phyloP scores from a whole-genome alignment of 228 moss, liverwort and hornwort species.

The Sphagnum magellanicum region DNA sequence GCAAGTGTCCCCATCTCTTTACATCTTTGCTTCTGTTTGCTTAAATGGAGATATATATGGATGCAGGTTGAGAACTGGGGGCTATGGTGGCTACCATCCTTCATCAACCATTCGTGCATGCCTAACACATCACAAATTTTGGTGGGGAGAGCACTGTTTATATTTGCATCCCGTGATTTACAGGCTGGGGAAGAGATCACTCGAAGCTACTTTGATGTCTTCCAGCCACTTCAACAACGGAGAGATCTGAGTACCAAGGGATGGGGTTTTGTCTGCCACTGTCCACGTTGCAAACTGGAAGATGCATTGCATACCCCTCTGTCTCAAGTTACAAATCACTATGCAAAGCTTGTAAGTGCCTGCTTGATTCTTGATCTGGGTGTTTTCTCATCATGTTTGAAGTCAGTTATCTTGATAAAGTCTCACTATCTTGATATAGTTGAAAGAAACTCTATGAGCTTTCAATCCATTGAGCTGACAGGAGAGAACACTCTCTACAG shows the following conservation, averaged over 20 bases:
- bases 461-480: neutral
- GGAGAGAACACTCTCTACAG: constrained; percentile 5
- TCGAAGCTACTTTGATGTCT: constrained; percentile 64
- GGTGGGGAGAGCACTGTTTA: constrained; percentile 71
- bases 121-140: constrained; percentile 63
- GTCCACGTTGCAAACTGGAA: constrained; percentile 72
- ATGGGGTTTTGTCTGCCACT: constrained; percentile 51
- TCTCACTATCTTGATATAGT: neutral
- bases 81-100: constrained; percentile 67
- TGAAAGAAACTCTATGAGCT: neutral
- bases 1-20: too few species aligned
- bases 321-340: constrained; percentile 35
- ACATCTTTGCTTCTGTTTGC: too few species aligned
- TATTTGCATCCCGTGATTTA: constrained; percentile 64
- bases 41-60: neutral
- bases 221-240: constrained; percentile 69
- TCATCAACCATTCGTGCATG: constrained; percentile 74
- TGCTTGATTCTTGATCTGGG: neutral
- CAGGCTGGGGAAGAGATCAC: constrained; percentile 66
- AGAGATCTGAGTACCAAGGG: constrained; percentile 36
- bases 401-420: neutral
- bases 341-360: constrained; percentile 38
- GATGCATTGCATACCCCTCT: constrained; percentile 34
- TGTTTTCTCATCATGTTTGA: neutral
- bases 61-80: constrained; percentile 53